Evolutionary conservation across 345 rosid genomes (phyloP).

Genomic region (Cardiospermum halicacabum): DNA sequence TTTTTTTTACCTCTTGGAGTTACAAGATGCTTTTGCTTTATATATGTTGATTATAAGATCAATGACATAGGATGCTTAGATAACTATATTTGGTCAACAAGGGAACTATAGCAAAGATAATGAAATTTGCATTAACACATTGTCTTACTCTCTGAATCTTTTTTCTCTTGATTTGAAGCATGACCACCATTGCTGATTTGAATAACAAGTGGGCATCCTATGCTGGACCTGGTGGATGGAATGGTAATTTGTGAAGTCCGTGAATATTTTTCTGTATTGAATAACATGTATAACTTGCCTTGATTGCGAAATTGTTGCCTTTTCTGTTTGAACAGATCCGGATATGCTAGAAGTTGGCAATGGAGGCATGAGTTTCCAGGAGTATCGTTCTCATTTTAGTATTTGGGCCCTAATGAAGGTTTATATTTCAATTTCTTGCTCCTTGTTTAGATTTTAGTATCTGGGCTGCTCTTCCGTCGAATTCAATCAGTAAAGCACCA

Average conservation of each 20-base stretch:
- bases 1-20: neutral
- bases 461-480: neutral
- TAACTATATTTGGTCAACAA: neutral
- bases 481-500: neutral
- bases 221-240: slow-evolving; percentile 99
- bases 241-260: slow-evolving; percentile 47
- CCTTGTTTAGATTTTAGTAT: slow-evolving; percentile 7
- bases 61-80: neutral
- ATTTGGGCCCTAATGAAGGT: slow-evolving; percentile 99
- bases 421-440: slow-evolving; percentile 1
- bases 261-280: neutral
- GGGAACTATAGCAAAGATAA: neutral
- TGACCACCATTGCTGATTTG: slow-evolving; percentile 89
- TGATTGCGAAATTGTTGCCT: slow-evolving; percentile 7
- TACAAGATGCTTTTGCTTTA: neutral
- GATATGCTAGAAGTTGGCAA: slow-evolving; percentile 99
- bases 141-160: slow-evolving; percentile 12
- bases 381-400: slow-evolving; percentile 91
- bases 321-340: slow-evolving; percentile 53
- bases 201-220: slow-evolving; percentile 94
- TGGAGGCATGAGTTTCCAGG: slow-evolving; percentile 87
- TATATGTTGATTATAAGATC: neutral
- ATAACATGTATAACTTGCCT: neutral
- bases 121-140: slow-evolving; percentile 2
- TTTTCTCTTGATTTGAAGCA: slow-evolving; percentile 40